These are phyloP conservation scores for Annona cherimola DNA, from an alignment of 164 flowering plant species.

Conservation along the genomic window DNA sequence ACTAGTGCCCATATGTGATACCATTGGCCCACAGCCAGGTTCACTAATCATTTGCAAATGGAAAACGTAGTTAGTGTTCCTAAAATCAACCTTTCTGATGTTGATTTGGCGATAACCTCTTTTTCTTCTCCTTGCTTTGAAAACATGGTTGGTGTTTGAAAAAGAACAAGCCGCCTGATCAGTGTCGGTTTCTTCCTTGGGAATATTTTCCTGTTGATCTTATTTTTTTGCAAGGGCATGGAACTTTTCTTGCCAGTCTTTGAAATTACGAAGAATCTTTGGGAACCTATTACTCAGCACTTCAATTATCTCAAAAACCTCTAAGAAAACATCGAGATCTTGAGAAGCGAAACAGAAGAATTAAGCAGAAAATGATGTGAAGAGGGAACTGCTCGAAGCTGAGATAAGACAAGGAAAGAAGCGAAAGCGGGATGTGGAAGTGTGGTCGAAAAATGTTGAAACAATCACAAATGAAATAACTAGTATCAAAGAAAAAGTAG, in stretches of 20 bases:
- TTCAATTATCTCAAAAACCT: background rate
- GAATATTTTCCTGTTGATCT: background rate
- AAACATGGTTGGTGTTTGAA: no score
- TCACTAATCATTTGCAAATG: no score
- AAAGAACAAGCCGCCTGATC: no score
- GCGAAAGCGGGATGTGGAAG: background rate
- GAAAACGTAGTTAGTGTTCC: no score
- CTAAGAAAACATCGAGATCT: background rate
- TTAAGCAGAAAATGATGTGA: constrained; percentile 7
- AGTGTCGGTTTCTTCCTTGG: no score
- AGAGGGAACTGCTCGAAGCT: background rate
- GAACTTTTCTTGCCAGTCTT: background rate
- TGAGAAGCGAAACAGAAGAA: constrained; percentile 5
- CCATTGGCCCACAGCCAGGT: no score
- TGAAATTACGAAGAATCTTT: constrained; percentile 3
- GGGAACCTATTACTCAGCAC: background rate
- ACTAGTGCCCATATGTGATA: no score
- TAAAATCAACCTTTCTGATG: no score
- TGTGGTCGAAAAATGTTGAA: constrained; percentile 7
- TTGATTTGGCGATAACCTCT: no score
- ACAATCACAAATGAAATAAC: background rate
- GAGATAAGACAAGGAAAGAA: background rate
- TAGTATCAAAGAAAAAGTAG: background rate
- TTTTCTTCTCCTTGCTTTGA: no score
- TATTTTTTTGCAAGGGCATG: constrained; percentile 2